Evolutionary conservation across 306 rosid species (phyloP), one percentile per base, ranked within the genome.

Genomic region (Rubus idaeus): DNA sequence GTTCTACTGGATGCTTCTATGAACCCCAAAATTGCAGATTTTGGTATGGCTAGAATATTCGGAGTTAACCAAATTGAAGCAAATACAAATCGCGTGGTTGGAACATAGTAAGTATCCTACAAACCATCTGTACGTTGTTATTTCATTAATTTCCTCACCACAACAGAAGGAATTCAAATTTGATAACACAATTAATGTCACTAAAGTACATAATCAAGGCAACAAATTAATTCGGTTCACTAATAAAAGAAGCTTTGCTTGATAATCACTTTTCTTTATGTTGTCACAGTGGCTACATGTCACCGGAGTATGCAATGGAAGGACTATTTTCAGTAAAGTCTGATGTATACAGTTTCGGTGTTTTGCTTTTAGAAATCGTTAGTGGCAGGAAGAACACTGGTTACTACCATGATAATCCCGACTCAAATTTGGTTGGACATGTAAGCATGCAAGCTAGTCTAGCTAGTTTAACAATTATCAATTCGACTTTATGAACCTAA

Each of bases 31-130:
- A 89, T 91, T 67, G 82, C 94, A 44, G 92, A 89, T 79, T 91
- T 89, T 78, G 94, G 94, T 9, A 81, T 87, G 92, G 92, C 93
- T 72, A 87, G 86, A 80, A 87, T 91, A 69, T 83, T 91, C 60
- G 85, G 92, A 42, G 83, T 75, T 5, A 76, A 89, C 52, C 90
- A 89, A 76, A 80, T 81, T 58, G 89, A 84, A 88, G 89, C 89
- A 74, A 78, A 81, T 40, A 91, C 96, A 46, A 84, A 84, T 9
- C 80, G 88, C 2, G 83, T 89, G 3, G 90, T 91, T 51, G 91
- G 96, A 53, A 91, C 93, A 39, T 91, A 87, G 93, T 88, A 89
- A 87, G 93, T 65, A 10, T 40, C 39, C 66, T 40, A n/a, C n/a
- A 61, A 61, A 23, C 26, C 26, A 23, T 23, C 26, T 23, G 26